These are phyloP conservation scores for Papiliotrema nemorosa DNA, from an alignment of 1,284 basidiomycete genomes.

Conservation along the genomic window DNA sequence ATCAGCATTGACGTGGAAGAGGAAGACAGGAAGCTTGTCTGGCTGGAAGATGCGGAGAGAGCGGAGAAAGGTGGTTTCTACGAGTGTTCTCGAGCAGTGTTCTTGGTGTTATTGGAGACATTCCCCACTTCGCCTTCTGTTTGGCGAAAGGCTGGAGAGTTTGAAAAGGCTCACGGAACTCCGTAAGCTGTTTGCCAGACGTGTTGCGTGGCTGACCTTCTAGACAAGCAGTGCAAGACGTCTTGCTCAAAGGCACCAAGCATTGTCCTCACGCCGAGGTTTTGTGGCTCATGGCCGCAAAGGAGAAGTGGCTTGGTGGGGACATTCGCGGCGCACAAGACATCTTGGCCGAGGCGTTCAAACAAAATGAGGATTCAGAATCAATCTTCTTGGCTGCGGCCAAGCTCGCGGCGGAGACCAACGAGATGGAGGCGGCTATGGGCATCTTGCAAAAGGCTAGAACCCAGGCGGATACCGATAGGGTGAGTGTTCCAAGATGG, in stretches of 20 bases:
- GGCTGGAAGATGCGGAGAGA: conserved; percentile 86
- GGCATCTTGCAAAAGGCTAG: conserved; percentile 84
- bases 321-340: conserved; percentile 83
- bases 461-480: conserved; percentile 81
- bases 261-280: conserved; percentile 92
- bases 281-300: conserved; percentile 94
- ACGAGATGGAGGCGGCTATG: conserved; percentile 76
- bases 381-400: conserved; percentile 96
- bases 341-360: conserved; percentile 84
- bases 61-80: conserved; percentile 71
- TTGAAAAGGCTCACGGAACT: conserved; percentile 86
- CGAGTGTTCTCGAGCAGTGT: conserved; percentile 78
- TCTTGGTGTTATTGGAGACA: conserved; percentile 86
- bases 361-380: conserved; percentile 93
- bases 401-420: conserved; percentile 92
- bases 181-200: conserved; percentile 52
- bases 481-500: conserved; percentile 56
- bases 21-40: conserved; percentile 82
- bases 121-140: conserved; percentile 78
- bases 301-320: conserved; percentile 86
- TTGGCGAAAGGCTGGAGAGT: conserved; percentile 85
- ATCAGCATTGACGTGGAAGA: conserved; percentile 93
- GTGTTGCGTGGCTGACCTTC: neutral
- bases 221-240: conserved; percentile 74
- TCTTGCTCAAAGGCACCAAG: conserved; percentile 76